Evolutionary conservation across 2,329 filamentous ascomycete genomes (phyloP), one percentile per base, ranked within the genome.

Genomic region (Grosmannia clavigera): DNA sequence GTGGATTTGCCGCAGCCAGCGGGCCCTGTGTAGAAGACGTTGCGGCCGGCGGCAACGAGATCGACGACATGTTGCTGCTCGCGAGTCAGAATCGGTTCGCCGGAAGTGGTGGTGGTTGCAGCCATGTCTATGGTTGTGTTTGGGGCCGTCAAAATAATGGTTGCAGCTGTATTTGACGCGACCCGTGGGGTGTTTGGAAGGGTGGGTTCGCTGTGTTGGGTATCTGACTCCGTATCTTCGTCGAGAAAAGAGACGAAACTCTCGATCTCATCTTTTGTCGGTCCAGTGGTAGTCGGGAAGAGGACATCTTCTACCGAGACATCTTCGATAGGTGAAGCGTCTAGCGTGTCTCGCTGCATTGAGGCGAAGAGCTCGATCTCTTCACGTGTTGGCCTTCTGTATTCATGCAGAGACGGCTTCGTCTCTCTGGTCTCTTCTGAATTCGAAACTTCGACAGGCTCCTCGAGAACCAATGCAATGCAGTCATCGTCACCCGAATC

Each of bases 21-120:
- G 0, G 81, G 82, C 10, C 84, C 83, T 0, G 82, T 86, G 64
- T 81, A 86, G 66, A 86, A 87, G 11, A 86, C 79, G 59, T 86
- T 86, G 1, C 66, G 63, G 0, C 81, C 79, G 3, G 69, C 70
- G 3, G 75, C 61, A 31, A 84, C 81, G 0, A 81, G 69, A 1
- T 81, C 70, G 0, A 83, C 76, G 2, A 84, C 65, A 2, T 69
- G 69, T 11, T 70, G 67, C 65, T 83, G 78, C 64, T 82, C 79
- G 6, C 57, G 29, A 22, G 14, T 55, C 31, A 35, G 53, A 5
- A 19, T 19, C 14, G 40, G 40, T 43, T 43, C 40, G 40, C 19
- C 19, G 40, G 19, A 2, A 4, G 40, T 19, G 40, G 31, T 31
- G 5, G 31, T 31, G 31, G 31, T 4, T 31, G 31, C 7, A 31